Conservation (phyloP, 768 basidiomycete genomes). For the Naganishia antarctica region DNA sequence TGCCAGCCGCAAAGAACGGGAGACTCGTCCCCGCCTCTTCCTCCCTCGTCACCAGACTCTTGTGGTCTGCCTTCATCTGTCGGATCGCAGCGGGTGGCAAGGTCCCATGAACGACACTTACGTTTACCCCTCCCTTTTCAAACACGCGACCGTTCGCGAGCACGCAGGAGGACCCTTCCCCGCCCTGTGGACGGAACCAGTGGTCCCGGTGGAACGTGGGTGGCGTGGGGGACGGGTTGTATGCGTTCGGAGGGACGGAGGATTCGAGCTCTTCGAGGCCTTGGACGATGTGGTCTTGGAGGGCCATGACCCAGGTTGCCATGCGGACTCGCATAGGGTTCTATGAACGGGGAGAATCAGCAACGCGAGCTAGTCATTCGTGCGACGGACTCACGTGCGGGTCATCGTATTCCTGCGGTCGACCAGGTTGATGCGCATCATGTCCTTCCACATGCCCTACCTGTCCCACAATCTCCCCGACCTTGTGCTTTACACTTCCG, state of each 20-base stretch:
- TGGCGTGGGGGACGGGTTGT: constrained; percentile 26
- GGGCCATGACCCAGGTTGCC: constrained; percentile 65
- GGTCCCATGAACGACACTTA: constrained; percentile 80
- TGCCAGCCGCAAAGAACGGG: constrained; percentile 88
- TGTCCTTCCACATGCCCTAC: too few relatives aligned
- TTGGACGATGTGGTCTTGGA: constrained; percentile 74
- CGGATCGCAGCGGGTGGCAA: constrained; percentile 84
- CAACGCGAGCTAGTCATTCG: too few relatives aligned
- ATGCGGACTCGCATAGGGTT: constrained; percentile 70
- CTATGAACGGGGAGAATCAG: constrained; percentile 16
- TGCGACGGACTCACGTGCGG: constrained; percentile 38
- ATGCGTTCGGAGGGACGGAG: constrained; percentile 52
- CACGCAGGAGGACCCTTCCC: constrained; percentile 75
- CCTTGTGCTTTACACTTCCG: not conserved
- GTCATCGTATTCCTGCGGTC: constrained; percentile 46
- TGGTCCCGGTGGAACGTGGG: constrained; percentile 69
- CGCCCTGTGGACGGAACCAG: constrained; percentile 56
- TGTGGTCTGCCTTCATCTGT: constrained; percentile 92
- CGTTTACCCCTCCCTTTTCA: constrained; percentile 95
- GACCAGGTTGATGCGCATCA: constrained; percentile 30
- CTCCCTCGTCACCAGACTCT: constrained; percentile 48
- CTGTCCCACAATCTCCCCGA: too few relatives aligned
- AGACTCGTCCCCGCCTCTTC: constrained; percentile 56
- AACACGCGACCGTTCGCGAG: constrained; percentile 62
- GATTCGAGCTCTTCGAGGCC: constrained; percentile 76